Evolutionary conservation across 495 filamentous ascomycete genomes (phyloP), one percentile per base, ranked within the genome.

Genomic region (Annulohypoxylon moriforme): DNA sequence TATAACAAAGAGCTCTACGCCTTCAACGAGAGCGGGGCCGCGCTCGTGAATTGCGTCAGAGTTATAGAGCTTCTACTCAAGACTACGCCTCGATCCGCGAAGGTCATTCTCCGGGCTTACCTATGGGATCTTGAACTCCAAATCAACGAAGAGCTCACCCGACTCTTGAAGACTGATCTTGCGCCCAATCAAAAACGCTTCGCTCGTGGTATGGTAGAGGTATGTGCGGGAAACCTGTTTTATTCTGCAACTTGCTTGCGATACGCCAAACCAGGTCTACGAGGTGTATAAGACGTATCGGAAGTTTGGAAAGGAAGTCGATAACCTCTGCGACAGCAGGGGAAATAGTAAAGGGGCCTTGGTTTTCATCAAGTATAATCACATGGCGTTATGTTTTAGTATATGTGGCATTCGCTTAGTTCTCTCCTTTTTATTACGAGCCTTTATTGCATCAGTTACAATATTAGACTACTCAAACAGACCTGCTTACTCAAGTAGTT

Each of bases 101-200:
- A 61, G 46, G 58, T 61, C 25, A 47, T 61, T 61, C 58, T 61
- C 11, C 40, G 58, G 14, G 58, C 40, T 13, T 61, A 33, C 14
- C 5, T 61, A 22, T 61, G 58, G 58, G 42, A 61, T 8, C 40
- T 61, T 22, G 58, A 61, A 24, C 9, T 47, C 8, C 40, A 61
- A 11, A 47, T 61, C 40, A 31, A 61, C 27, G 58, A 61, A 20
- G 58, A 61, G n/a, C 27, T 47, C 42, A 46, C n/a, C 1, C 24
- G 16, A 22, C 40, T 49, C 40, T 13, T 1, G 4, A 16, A 14
- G 7, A 31, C 34, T 13, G 38, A 33, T 20, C 40, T 46, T 11
- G 34, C 24, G 10, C 38, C 58, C 22, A 49, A 25, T 22, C 38
- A 61, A 47, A 34, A 24, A 25, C 58, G 58, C 40, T 49, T 61